Evolutionary conservation across 495 filamentous ascomycete species (phyloP), one percentile per base, ranked within the genome.

Genomic region (Podospora bellae-mahoneyi): DNA sequence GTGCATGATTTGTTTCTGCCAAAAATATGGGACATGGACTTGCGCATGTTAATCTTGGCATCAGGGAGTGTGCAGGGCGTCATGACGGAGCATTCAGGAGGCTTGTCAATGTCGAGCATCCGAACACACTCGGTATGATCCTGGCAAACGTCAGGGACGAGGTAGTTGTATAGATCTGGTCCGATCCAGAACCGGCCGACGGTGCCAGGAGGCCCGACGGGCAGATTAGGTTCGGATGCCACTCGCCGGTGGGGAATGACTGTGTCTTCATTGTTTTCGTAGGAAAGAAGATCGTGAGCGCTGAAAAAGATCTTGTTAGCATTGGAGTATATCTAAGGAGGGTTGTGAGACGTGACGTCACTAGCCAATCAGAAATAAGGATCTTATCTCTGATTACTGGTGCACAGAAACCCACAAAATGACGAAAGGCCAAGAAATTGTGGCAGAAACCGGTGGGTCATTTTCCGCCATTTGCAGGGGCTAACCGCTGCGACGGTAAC

Each of bases 1-100:
- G 93, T 96, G 55, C 85, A 86, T 1, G 80, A 78, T 77, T 97
- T 96, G 82, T 97, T 96, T 15, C 93, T 85, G n/a, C 93, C 93
- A 72, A 96, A 95, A 67, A 94, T 83, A 69, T 97, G 91, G 0
- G 91, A 93, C 34, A 96, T 87, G 7, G 90, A 84, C 74, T 97
- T 96, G 44, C 93, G 86, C 66, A 48, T 58, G 39, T 48, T 48
- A 16, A 48, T 16, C 39, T 48, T 48, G 9, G 39, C 7, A 13
- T 48, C 39, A 2, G 39, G 39, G 13, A 48, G 39, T 10, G 7
- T 48, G 39, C 39, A 48, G 7, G 39, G 39, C 15, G 39, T 48
- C 39, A 48, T 48, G 9, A 48, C 39, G 39, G 39, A 48, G 13
- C 39, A 48, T 16, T 48, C 39, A 13, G 39, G 39, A 3, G 39